A percentile compares a stretch with the other conserved stretches of the same genome.
Evolutionary conservation across 1,284 basidiomycete genomes (phyloP).

Genomic region (Anthracocystis setariae): DNA sequence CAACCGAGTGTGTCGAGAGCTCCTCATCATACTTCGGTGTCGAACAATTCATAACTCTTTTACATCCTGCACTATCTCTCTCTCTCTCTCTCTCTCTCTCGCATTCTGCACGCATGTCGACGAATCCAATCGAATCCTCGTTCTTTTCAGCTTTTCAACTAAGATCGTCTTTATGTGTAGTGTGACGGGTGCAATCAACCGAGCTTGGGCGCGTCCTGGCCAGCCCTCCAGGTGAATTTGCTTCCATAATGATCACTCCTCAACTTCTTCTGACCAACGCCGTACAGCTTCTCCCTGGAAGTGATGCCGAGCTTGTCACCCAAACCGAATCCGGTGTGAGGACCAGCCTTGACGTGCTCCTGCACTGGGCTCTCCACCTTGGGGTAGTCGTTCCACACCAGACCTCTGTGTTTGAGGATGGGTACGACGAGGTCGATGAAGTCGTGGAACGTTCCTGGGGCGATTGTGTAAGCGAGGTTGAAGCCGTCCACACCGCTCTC

Average conservation of each 20-base stretch:
- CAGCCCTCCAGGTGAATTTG: constrained; percentile 61
- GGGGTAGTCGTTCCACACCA: constrained; percentile 62
- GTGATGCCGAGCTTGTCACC: constrained; percentile 54
- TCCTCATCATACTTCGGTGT: neutral
- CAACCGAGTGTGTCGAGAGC: constrained; percentile 20
- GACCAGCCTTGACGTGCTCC: constrained; percentile 15
- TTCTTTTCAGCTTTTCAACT: neutral
- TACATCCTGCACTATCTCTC: neutral
- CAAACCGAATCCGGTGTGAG: constrained; percentile 40
- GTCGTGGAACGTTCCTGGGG: constrained; percentile 60
- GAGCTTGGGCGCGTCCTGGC: constrained; percentile 45
- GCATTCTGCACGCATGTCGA: neutral
- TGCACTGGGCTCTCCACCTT: constrained; percentile 12
- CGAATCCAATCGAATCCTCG: neutral
- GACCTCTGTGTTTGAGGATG: constrained; percentile 55
- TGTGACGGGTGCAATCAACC: constrained; percentile 7
- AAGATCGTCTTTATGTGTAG: neutral
- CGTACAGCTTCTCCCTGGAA: constrained; percentile 61
- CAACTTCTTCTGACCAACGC: constrained; percentile 54
- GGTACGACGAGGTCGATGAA: constrained; percentile 57
- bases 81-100: too few relatives aligned
- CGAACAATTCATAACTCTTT: neutral
- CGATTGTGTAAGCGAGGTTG: constrained; percentile 54
- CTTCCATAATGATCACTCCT: constrained; percentile 58
- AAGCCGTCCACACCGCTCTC: constrained; percentile 61